Evolutionary conservation across 2,329 filamentous ascomycete genomes (phyloP), one percentile per base, ranked within the genome.

Genomic region (Daldinia sp.): DNA sequence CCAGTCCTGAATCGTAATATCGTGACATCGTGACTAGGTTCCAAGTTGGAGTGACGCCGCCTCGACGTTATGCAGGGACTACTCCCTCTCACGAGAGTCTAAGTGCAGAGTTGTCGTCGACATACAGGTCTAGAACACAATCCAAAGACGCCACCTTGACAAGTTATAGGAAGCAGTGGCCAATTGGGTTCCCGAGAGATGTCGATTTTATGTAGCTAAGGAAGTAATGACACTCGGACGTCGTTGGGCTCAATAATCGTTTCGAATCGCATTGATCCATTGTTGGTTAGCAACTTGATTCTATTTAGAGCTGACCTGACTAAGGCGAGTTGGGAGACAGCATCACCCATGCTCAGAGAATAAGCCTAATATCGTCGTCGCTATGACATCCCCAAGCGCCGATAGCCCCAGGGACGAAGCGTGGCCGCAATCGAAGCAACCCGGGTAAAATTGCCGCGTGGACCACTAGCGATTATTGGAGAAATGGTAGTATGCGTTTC

Each of bases 181-280:
- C 71, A 13, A 60, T 65, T 81, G 39, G 77, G 80, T 64, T 70
- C 81, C 65, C 81, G 58, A 78, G 15, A 48, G 6, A 45, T 45
- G 21, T 80, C 70, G 81, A 79, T 60, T 78, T 80, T 10, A 53
- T 75, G 75, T 50, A 43, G 34, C 55, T 23, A 54, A 48, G 19
- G 51, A 66, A 59, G 45, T 61, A 21, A 53, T 71, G 25, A 74
- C 76, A 1, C 51, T 52, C 0, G 76, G 13, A 81, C 19, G 76
- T 75, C 6, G 71, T 78, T 47, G 79, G 82, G 65, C 69, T 69
- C 3, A 25, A 76, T 77, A 19, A 74, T 79, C 17, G 73, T 72
- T 4, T 76, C 72, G 1, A 81, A 78, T 65, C 74, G 80, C 61
- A 58, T 80, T 11, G 74, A 74, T 4, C 76, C 72, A 13, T 80